Base-by-base conservation (phyloP, 1,139 yeast species). In the Candida albicans region DNA sequence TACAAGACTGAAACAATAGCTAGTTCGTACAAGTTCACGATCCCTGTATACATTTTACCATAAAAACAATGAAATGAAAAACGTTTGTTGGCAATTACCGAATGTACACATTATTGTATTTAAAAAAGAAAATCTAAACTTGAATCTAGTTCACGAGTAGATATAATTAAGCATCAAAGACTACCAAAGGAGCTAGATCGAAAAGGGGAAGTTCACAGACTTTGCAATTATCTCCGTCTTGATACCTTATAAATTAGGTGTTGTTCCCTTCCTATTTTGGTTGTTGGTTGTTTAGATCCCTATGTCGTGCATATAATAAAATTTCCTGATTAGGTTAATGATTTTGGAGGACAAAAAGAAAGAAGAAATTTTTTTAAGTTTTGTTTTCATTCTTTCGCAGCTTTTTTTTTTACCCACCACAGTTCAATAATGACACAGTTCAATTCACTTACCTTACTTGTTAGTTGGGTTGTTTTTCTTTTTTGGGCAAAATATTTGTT, bases 11-110 rank as follows among this genome's bases (percentile, higher is more conserved):
- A 65, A 22, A 61, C 57, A 37, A 49, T 51, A 27, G 75, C 75
- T 9, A 59, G 62, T 32, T 71, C 67, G 40, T 61, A 70, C 43
- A 58, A 61, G 39, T 68, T 71, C 46, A 58, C 65, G 38, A 53
- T 72, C 8, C 73, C 73, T 4, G 39, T 68, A 15, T 52, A 58
- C 6, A 42, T 67, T 2, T 45, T 66, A 24, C 61, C 61, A 13
- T 50, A 49, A 42, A 33, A 12, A 26, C 2, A 15, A 27, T 18
- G 26, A 2, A 31, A 26, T 15, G 14, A 15, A n/a, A 39, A 22
- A n/a, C 1, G 24, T 18, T 18, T 25, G 18, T 10, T 11, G 15
- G 8, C 14, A 13, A 26, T 35, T 18, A 18, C 22, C 22, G 22
- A 18, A 18, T 18, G 22, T 5, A 18, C 22, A 18, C 22, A 4